phyloP scores from a whole-genome alignment of 208 protist species.

The Trypanosoma vivax region DNA sequence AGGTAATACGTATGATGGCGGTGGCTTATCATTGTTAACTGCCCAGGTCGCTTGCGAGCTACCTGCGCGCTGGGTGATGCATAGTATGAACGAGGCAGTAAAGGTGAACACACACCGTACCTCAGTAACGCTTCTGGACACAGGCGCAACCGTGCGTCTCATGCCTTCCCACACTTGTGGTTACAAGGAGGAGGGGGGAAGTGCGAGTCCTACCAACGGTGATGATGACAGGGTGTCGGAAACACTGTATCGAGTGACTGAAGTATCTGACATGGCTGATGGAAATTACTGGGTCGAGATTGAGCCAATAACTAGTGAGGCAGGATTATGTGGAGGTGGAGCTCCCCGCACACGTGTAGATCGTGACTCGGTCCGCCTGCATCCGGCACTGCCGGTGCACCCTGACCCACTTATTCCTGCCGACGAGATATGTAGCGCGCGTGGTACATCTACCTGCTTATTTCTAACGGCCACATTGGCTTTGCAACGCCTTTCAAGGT shows the following conservation, averaged over 20 bases:
- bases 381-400: conserved; percentile 25
- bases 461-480: conserved; percentile 42
- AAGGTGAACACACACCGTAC: conserved; percentile 6
- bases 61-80: conserved; percentile 61
- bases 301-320: not conserved
- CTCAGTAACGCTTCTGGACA: conserved; percentile 40
- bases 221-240: no score
- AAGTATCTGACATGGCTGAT: conserved; percentile 13
- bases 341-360: conserved; percentile 21
- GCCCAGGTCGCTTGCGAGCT: conserved; percentile 39
- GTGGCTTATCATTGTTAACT: conserved; percentile 4
- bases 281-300: conserved; percentile 27
- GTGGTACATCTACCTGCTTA: conserved; percentile 40
- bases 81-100: conserved; percentile 35
- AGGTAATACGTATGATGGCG: conserved; percentile 12
- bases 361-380: conserved; percentile 25
- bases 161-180: not conserved
- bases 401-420: conserved; percentile 54
- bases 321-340: not conserved
- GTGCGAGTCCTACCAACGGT: no score
- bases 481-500: not conserved
- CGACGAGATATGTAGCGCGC: conserved; percentile 42
- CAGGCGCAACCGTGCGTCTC: conserved; percentile 20
- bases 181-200: not conserved
- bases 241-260: conserved; percentile 7